Conservation (phyloP, 2,329 filamentous ascomycete species). For the Verruconis gallopava region DNA sequence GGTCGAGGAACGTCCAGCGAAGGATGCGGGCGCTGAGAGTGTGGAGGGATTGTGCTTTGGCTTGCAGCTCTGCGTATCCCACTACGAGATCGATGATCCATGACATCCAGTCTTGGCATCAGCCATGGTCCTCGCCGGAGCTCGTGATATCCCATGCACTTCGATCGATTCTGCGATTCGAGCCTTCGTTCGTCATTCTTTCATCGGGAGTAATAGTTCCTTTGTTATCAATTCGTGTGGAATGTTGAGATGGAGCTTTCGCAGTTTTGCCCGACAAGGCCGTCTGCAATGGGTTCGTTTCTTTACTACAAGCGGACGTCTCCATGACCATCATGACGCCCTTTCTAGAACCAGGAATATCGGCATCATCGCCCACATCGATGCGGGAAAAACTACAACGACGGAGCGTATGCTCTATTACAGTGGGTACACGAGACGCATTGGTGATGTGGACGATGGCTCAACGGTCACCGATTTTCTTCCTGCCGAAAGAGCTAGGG, state of each 20-base stretch:
- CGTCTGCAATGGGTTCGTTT: not conserved
- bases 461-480: conserved; percentile 97
- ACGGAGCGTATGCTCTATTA: conserved; percentile 99
- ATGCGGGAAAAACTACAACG: conserved; percentile 96
- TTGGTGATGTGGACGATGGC: conserved; percentile 92
- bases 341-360: conserved; percentile 74
- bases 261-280: not conserved
- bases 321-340: conserved; percentile 5
- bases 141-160: not conserved
- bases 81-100: no score
- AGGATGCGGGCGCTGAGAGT: no score
- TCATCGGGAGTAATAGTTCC: no score
- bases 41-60: conserved; percentile 10
- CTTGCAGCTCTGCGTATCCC: not conserved
- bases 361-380: conserved; percentile 96
- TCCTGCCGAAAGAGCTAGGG: conserved; percentile 77
- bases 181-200: not conserved
- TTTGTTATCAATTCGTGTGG: no score
- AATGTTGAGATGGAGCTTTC: conserved; percentile 7
- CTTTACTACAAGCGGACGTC: not conserved
- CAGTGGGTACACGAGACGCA: conserved; percentile 73
- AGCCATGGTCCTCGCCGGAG: no score
- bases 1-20: no score
- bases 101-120: no score
- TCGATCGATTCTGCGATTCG: not conserved